Evolutionary conservation across 1,284 basidiomycete genomes (phyloP).

Genomic region (Grifola frondosa): DNA sequence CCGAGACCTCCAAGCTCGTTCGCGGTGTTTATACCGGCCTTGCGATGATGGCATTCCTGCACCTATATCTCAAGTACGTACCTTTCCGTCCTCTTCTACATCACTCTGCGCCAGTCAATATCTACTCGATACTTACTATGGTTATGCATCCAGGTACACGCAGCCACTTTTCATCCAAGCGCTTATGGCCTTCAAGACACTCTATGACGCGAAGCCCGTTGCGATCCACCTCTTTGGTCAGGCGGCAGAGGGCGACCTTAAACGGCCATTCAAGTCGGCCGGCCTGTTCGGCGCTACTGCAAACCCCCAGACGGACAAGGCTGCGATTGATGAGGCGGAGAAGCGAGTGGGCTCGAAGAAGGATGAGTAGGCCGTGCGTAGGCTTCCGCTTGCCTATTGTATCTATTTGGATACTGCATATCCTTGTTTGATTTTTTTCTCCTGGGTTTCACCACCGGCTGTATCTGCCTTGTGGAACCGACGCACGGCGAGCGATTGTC

Average conservation of each 20-base stretch:
- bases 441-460: no score
- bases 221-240: constrained; percentile 78
- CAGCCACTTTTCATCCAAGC: constrained; percentile 91
- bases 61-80: constrained; percentile 70
- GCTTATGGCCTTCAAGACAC: constrained; percentile 85
- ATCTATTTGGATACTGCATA: no score
- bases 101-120: background rate
- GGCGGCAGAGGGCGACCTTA: constrained; percentile 81
- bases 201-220: constrained; percentile 84
- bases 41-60: constrained; percentile 89
- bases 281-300: constrained; percentile 64
- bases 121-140: background rate
- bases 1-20: constrained; percentile 85
- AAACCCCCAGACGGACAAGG: constrained; percentile 80
- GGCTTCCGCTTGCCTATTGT: no score
- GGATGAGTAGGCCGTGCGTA: constrained; percentile 52
- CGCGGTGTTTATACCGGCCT: constrained; percentile 77
- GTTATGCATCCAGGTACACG: constrained; percentile 56
- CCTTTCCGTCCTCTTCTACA: background rate
- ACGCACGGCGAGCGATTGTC: no score
- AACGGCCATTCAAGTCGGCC: constrained; percentile 87
- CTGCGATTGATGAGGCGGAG: constrained; percentile 85
- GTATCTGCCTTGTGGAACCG: no score
- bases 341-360: constrained; percentile 78
- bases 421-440: no score